Evolutionary conservation across 2,329 filamentous ascomycete species (phyloP).

Genomic region (Huntiella bhutanensis): DNA sequence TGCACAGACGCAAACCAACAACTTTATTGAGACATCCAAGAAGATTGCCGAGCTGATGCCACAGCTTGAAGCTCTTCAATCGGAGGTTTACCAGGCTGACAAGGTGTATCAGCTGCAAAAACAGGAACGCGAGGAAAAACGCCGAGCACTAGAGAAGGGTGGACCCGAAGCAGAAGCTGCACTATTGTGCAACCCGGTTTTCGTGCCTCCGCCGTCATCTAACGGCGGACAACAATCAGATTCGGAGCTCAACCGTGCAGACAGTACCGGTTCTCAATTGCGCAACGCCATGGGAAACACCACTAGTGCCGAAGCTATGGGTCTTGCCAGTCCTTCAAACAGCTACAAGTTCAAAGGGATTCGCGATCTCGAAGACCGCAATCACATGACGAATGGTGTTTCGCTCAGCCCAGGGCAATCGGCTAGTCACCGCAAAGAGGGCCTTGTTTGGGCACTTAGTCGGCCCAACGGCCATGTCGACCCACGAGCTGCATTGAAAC

Average conservation of each 20-base stretch:
- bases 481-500: slow-evolving; percentile 71
- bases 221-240: slow-evolving; percentile 35
- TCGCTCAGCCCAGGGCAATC: slow-evolving; percentile 32
- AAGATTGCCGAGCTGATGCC: slow-evolving; percentile 75
- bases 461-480: slow-evolving; percentile 87
- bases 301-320: slow-evolving; percentile 2
- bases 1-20: slow-evolving; percentile 72
- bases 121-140: slow-evolving; percentile 89
- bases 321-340: slow-evolving; percentile 29
- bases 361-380: slow-evolving; percentile 76
- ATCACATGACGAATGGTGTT: slow-evolving; percentile 27
- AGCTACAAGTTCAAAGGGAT: slow-evolving; percentile 67
- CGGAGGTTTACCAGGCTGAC: slow-evolving; percentile 80
- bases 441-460: slow-evolving; percentile 83
- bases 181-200: slow-evolving; percentile 31
- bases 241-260: slow-evolving; percentile 50
- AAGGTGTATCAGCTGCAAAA: slow-evolving; percentile 93
- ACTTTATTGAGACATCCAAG: slow-evolving; percentile 65
- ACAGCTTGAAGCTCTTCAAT: slow-evolving; percentile 71
- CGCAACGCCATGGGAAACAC: slow-evolving; percentile 21
- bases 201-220: slow-evolving; percentile 35
- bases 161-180: slow-evolving; percentile 5
- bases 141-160: slow-evolving; percentile 74
- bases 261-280: slow-evolving; percentile 54
- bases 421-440: slow-evolving; percentile 69